Percentiles rank a stretch among this genome's conserved stretches.
phyloP scores from a whole-genome alignment of 208 protist genomes.

The Blastocrithidia nonstop region DNA sequence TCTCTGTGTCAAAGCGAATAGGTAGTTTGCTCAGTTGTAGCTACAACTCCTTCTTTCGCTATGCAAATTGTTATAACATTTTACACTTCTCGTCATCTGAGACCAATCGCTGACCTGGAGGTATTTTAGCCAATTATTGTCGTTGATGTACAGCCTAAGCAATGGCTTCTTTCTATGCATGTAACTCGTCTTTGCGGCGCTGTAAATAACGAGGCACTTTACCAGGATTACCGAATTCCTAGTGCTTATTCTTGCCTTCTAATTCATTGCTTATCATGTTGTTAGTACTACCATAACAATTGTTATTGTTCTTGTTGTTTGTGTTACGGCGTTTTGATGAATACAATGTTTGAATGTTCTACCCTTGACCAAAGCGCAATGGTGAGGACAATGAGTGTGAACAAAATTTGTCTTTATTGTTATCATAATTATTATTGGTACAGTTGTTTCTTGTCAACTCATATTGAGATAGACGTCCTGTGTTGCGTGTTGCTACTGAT shows the following conservation, averaged over 20 bases:
- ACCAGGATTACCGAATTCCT: conserved; percentile 8
- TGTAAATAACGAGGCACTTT: conserved; percentile 58
- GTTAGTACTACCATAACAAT: not conserved
- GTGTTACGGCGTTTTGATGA: not conserved
- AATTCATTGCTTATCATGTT: too few relatives aligned
- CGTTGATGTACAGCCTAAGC: conserved; percentile 29
- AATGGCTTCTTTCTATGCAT: conserved; percentile 45
- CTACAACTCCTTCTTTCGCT: conserved; percentile 51
- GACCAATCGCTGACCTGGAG: conserved; percentile 64
- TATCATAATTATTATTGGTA: too few relatives aligned
- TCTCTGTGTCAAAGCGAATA: conserved; percentile 69
- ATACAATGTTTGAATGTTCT: too few relatives aligned
- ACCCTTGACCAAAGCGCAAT: too few relatives aligned
- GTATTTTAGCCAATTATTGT: conserved; percentile 48
- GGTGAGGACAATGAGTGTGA: too few relatives aligned
- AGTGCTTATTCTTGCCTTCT: too few relatives aligned
- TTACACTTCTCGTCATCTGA: conserved; percentile 58
- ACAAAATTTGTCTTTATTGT: too few relatives aligned
- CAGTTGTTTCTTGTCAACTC: too few relatives aligned
- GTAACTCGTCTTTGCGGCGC: conserved; percentile 70
- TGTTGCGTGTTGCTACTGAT: too few relatives aligned
- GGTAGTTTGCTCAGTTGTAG: conserved; percentile 66
- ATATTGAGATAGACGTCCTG: too few relatives aligned
- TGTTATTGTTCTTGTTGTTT: conserved; percentile 1
- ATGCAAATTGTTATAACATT: conserved; percentile 29